Base-by-base conservation (phyloP, 352 stramenopile genomes). In the Blastocystis sp. region DNA sequence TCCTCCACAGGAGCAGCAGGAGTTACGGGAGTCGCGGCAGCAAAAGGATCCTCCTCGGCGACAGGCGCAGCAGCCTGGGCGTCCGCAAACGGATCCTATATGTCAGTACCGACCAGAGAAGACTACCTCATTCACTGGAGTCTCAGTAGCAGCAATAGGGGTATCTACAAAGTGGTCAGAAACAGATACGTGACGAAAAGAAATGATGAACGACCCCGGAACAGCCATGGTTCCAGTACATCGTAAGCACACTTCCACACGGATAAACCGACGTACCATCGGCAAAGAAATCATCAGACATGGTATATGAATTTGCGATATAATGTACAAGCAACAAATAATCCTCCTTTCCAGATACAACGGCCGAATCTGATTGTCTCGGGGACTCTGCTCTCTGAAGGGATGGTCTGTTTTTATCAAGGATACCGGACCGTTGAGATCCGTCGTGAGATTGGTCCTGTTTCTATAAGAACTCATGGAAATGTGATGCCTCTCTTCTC, bases 221-320 rank as follows among this genome's bases (percentile, higher is more conserved):
- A 42, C n/a, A 1, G 7, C 73, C 11, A 64, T n/a, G 11, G 0
- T 8, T 34, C 24, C 14, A 4, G 51, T 36, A 32, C 34, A 11
- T 18, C 21, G 49, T 72, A 76, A 36, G 51, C 8, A 16, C 11
- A 76, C 36, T 32, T 4, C 16, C 9, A 61, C 56, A 49, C 29
- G 6, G 11, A 42, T n/a, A 3, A 81, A 14, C 29, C 34, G 11
- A 85, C 75, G 24, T 85, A 85, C 75, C 75, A 76, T 72, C 63
- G 38, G 42, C 63, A 63, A 85, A 85, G 40, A 85, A 85, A 85
- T 85, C 75, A 32, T 85, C 75, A 61, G 75, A 85, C 75, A 85
- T 85, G 49, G 16, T 81, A 81, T 63, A 54, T 81, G n/a, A n/a
- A n/a, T n/a, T n/a, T n/a, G n/a, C n/a, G n/a, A n/a, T n/a, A n/a